Evolutionary conservation across 495 filamentous ascomycete genomes (phyloP), one percentile per base, ranked within the genome.

Genomic region (Penicillium dipodomyicola): DNA sequence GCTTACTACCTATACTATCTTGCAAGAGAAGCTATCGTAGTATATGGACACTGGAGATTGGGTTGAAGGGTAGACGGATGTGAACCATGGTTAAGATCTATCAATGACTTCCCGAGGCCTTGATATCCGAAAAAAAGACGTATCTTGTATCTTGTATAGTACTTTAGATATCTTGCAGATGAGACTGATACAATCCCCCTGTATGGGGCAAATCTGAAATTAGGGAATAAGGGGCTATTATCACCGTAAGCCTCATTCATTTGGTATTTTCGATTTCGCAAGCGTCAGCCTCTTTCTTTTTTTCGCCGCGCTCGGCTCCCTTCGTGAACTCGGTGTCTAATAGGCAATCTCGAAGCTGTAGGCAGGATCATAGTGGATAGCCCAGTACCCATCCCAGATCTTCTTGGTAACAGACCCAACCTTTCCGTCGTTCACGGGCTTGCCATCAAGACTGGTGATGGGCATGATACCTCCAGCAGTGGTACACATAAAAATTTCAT

Each of bases 361-460:
- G 9, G 20, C 48, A n/a, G 52, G 39, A 48, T 72, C 65, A 55
- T 69, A 73, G 52, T 73, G 71, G 58, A 73, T 68, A 19, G 57
- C 66, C 73, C 73, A 76, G 52, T 76, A 76, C 4, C 46, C 57
- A 60, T 76, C 72, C 73, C 73, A 74, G 49, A 76, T 74, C 56
- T 54, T 59, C 63, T 67, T 73, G 52, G 73, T 76, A 15, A 74
- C 43, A 5, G 68, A 65, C 0, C 73, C 72, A 44, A 76, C 35
- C 59, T 68, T 54, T 5, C 73, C 73, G 40, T 62, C 67, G 17
- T 61, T 67, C 3, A 76, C 64, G 0, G 70, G 64, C 17, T 63
- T 49, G 3, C 67, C 73, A 59, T 76, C 73, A 20, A 76, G 60
- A 8, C 12, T 47, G 10, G 72, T 73, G 23, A 74, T 73, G 0